Conservation (phyloP, 768 basidiomycete genomes). For the Tylopilus balloui region DNA sequence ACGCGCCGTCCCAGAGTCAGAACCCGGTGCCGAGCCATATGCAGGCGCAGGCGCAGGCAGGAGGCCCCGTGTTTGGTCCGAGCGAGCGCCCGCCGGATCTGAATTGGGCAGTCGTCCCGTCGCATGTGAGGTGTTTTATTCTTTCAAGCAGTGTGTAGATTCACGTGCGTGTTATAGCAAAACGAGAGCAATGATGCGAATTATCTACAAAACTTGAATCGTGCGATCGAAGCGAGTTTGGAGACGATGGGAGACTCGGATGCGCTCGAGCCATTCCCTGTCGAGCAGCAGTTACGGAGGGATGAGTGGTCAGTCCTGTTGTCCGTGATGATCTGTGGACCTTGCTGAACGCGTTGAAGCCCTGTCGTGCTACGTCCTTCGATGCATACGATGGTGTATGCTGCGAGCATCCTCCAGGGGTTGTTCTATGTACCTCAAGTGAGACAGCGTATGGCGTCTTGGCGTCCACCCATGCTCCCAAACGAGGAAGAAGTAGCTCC, state of each 20-base stretch:
- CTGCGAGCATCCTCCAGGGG: conserved; percentile 50
- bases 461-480: conserved; percentile 29
- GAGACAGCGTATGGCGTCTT: conserved; percentile 38
- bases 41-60: conserved; percentile 22
- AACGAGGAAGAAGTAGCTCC: conserved; percentile 18
- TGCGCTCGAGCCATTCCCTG: conserved; percentile 49
- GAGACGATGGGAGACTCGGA: conserved; percentile 44
- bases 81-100: conserved; percentile 59
- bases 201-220: conserved; percentile 61
- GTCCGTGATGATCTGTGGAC: not conserved
- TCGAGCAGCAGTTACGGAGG: conserved; percentile 51
- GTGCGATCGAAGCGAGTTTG: conserved; percentile 70
- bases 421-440: conserved; percentile 72
- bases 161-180: conserved; percentile 23
- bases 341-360: conserved; percentile 33
- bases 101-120: conserved; percentile 66
- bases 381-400: conserved; percentile 47
- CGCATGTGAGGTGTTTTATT: conserved; percentile 47
- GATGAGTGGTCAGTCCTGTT: conserved; percentile 49
- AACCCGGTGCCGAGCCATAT: not conserved
- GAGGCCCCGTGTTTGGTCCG: conserved; percentile 48
- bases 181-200: conserved; percentile 37
- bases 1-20: conserved; percentile 11
- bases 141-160: not conserved
- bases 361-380: conserved; percentile 68